Evolutionary conservation across 2,329 filamentous ascomycete species (phyloP), one percentile per base, ranked within the genome.

Genomic region (Fusarium sp.): DNA sequence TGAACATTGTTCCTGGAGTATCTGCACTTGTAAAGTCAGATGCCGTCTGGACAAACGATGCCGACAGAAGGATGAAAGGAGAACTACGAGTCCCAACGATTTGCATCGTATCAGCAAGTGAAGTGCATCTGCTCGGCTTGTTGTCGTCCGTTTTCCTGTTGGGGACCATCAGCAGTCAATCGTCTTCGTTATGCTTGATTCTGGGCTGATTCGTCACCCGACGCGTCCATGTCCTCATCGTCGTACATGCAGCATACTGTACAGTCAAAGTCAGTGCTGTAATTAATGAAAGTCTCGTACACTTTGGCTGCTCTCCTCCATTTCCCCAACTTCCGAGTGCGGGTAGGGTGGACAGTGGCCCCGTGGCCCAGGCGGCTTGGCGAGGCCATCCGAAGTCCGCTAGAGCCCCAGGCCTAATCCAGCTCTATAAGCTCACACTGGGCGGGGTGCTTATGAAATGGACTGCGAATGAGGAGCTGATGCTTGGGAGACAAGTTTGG

Each of bases 191-290:
- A 58, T 61, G 56, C 40, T 63, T 52, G 44, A 62, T 71, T 74
- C 72, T 74, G 72, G 72, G 62, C 72, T 74, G 72, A 74, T 73
- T 58, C 64, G 70, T 74, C 72, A 74, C 67, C 70, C 70, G 62
- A 74, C 70, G 55, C 49, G 50, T 62, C 39, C 61, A 64, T 68
- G 68, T 67, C 54, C 66, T 64, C 58, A 61, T 66, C 43, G 68
- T 73, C 58, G 70, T 63, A 72, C 69, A 71, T 59, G 59, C 53
- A 54, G 62, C 59, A 68, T 58, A 61, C 48, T 43, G 55, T 64
- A 61, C 48, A 44, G 55, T 64, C 53, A 57, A 51, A 40, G 28
- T 24, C 17, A 14, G 39, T 35, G 32, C 20, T 30, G 39, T n/a
- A 13, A 47, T 33, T 28, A 48, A 24, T 24, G 7, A 24, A 24